Evolutionary conservation across 1,139 yeast genomes (phyloP), one percentile per base, ranked within the genome.

Genomic region (Lodderomyces margitis): DNA sequence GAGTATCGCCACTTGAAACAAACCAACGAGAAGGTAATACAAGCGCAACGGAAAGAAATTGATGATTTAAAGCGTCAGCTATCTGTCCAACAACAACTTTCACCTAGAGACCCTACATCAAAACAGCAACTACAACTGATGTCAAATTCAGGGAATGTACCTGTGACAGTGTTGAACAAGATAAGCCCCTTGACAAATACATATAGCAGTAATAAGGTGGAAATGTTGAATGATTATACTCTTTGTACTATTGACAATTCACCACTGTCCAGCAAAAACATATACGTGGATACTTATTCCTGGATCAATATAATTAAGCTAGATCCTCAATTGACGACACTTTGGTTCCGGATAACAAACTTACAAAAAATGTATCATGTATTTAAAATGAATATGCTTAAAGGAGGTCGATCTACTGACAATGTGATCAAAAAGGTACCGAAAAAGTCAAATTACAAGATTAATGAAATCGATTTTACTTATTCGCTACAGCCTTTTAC

Each of bases 301-400:
- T 72, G 76, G 77, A 56, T 68, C 39, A 69, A 68, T 53, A 50
- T 68, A 16, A 59, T 72, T 39, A 62, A 64, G 38, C 43, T 71
- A 24, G 78, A 72, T 48, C 74, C 75, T 0, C 70, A 68, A 36
- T 55, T 72, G 25, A 66, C 75, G 5, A 56, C 63, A 3, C 55
- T 72, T 37, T 72, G 78, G 78, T 60, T 53, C 44, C 67, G 64
- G 42, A 69, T 72, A 40, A 65, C 70, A 30, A 64, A 61, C 41
- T 55, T 72, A 46, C 77, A 71, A 49, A 68, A 68, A 42, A 56
- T 68, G 12, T 72, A 72, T 51, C 70, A 66, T 44, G 48, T 60
- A 42, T 70, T 66, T 53, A 70, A 70, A 43, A 58, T 61, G 52
- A 60, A 57, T 41, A 46, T 54, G 39, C 24, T 48, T 4, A 45